phyloP scores from a whole-genome alignment of 2,329 filamentous ascomycete species.

The Dichotomopilus funicola region DNA sequence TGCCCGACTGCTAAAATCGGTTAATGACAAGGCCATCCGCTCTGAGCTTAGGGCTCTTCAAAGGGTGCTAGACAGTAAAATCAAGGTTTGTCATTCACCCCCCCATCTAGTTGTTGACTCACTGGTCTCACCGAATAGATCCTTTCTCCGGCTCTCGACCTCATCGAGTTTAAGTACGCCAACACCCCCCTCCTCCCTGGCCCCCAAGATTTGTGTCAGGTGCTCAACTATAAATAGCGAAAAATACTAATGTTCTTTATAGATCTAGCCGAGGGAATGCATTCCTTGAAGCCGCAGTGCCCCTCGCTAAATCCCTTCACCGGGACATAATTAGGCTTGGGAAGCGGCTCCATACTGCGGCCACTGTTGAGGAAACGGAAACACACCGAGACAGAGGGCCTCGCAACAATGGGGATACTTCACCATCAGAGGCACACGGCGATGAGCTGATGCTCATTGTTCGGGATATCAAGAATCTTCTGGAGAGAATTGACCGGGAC shows the following conservation, averaged over 20 bases:
- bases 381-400: too few species aligned
- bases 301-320: conserved; percentile 74
- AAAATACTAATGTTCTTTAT: neutral
- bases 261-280: conserved; percentile 48
- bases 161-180: conserved; percentile 78
- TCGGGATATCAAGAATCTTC: conserved; percentile 64
- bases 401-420: too few species aligned
- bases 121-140: conserved; percentile 46
- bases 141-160: conserved; percentile 82
- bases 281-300: conserved; percentile 73
- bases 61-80: conserved; percentile 72
- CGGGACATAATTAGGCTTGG: conserved; percentile 78
- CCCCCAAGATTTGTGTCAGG: too few species aligned
- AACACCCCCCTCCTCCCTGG: neutral
- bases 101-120: neutral
- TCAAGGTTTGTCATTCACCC: conserved; percentile 49
- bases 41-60: conserved; percentile 65
- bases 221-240: neutral
- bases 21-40: conserved; percentile 63
- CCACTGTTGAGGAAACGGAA: conserved; percentile 51
- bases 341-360: conserved; percentile 64
- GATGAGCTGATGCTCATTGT: conserved; percentile 64
- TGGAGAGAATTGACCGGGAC: conserved; percentile 78
- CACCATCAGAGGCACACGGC: conserved; percentile 48
- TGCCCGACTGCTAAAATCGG: conserved; percentile 67